Conservation (phyloP, 139 green algal species). For the Chlorella sp. region DNA sequence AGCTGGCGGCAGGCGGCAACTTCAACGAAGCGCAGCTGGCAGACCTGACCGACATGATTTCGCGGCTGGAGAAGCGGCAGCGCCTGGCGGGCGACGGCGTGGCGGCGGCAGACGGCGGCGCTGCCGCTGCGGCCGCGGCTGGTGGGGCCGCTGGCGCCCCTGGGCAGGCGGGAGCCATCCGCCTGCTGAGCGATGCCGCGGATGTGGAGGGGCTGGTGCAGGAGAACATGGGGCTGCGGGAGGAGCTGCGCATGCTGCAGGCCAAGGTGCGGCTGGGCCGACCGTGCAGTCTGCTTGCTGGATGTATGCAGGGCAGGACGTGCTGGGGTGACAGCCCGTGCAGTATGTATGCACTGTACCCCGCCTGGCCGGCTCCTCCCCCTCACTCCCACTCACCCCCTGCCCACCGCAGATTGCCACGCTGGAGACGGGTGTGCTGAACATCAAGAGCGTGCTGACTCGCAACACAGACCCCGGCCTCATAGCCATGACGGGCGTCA, state of each 20-base stretch:
- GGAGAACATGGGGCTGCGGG: constrained; percentile 31
- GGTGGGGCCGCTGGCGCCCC: neutral
- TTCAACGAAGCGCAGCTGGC: too few relatives aligned
- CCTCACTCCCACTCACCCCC: neutral
- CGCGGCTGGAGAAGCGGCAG: too few relatives aligned
- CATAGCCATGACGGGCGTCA: constrained; percentile 39
- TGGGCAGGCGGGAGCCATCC: neutral
- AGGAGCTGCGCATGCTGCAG: constrained; percentile 29
- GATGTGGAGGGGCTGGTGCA: constrained; percentile 31
- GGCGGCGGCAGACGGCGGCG: too few relatives aligned
- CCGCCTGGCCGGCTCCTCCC: neutral
- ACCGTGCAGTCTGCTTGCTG: neutral
- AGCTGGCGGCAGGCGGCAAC: too few relatives aligned
- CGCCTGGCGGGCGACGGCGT: too few relatives aligned
- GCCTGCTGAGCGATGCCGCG: constrained; percentile 18
- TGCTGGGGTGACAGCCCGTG: too few relatives aligned
- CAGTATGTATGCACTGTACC: too few relatives aligned
- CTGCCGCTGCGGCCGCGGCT: neutral
- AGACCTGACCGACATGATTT: too few relatives aligned
- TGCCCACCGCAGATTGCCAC: constrained; percentile 16
- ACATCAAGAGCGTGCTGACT: constrained; percentile 28
- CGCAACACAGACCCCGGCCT: constrained; percentile 40
- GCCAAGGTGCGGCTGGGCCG: constrained; percentile 22
- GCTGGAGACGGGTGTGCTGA: constrained; percentile 26
- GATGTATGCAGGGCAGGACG: too few relatives aligned